These are phyloP conservation scores for Pseudonitzschia multiseries DNA, from an alignment of 108 stramenopile species.

Conservation along the genomic window DNA sequence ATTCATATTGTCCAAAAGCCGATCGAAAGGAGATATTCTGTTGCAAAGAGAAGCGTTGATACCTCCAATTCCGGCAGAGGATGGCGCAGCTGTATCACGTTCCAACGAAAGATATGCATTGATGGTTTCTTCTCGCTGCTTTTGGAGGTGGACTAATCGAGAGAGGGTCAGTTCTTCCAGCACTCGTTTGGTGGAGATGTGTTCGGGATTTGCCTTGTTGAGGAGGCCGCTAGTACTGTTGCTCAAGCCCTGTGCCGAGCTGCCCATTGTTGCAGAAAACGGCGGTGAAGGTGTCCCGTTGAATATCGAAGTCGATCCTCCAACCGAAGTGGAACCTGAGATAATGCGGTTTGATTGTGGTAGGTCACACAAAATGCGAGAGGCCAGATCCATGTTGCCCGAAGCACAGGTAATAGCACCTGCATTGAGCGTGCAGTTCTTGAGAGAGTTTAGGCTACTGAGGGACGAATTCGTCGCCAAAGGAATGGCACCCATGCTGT, in stretches of 20 bases:
- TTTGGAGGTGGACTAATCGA: conserved; percentile 3
- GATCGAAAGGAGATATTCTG: background rate
- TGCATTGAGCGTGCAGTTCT: background rate
- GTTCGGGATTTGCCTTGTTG: background rate
- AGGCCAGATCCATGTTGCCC: background rate
- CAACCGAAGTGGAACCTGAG: background rate
- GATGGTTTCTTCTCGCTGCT: conserved; percentile 5
- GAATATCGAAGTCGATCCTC: background rate
- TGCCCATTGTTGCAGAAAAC: background rate
- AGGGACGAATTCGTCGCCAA: background rate
- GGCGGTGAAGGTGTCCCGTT: background rate
- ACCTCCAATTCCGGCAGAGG: background rate
- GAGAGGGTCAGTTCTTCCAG: conserved; percentile 10
- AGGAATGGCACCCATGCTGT: background rate
- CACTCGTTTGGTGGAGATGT: background rate
- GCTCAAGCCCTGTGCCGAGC: background rate
- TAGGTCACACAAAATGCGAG: background rate
- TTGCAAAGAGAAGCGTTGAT: background rate
- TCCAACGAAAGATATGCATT: conserved; percentile 4
- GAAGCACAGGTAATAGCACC: background rate
- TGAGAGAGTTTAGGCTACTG: background rate
- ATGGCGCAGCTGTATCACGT: background rate
- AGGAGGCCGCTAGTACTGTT: background rate
- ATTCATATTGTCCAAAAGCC: background rate
- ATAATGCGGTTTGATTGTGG: conserved; percentile 1